Percentiles rank a stretch among this genome's conserved stretches.
These are phyloP conservation scores for Beauveria scarabaeidicola DNA, from an alignment of 2,329 filamentous ascomycete genomes.

Conservation along the genomic window DNA sequence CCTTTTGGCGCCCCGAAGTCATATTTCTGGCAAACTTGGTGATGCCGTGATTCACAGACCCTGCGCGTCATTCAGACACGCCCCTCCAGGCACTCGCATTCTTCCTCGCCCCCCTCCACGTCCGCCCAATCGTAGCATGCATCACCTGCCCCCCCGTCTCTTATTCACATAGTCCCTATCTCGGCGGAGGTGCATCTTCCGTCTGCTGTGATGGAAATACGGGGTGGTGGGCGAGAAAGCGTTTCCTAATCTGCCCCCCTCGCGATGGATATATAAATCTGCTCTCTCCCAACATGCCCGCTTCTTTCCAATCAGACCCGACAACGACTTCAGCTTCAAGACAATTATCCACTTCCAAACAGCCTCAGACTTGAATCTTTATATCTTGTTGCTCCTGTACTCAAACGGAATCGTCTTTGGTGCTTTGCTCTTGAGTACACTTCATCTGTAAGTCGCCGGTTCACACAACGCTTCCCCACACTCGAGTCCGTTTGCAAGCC, in stretches of 20 bases:
- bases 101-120: neutral
- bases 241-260: neutral
- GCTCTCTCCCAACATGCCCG: neutral
- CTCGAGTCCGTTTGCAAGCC: slow-evolving; percentile 4
- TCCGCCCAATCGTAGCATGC: slow-evolving; percentile 1
- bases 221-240: neutral
- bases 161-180: slow-evolving; percentile 5
- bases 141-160: neutral
- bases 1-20: neutral
- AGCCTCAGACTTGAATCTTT: neutral
- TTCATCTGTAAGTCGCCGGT: slow-evolving; percentile 1
- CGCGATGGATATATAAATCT: slow-evolving; percentile 4
- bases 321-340: neutral
- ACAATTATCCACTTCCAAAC: neutral
- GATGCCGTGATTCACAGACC: neutral
- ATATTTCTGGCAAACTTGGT: neutral
- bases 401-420: neutral
- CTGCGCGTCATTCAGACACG: neutral
- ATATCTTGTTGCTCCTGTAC: neutral
- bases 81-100: neutral
- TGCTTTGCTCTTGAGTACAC: neutral
- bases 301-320: neutral
- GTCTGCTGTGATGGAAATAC: neutral
- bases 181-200: neutral
- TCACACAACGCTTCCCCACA: neutral